Percentiles rank a stretch among this genome's conserved stretches.
These are phyloP conservation scores for Phaffomyces opuntiae DNA, from an alignment of 805 yeast species.

Conservation along the genomic window DNA sequence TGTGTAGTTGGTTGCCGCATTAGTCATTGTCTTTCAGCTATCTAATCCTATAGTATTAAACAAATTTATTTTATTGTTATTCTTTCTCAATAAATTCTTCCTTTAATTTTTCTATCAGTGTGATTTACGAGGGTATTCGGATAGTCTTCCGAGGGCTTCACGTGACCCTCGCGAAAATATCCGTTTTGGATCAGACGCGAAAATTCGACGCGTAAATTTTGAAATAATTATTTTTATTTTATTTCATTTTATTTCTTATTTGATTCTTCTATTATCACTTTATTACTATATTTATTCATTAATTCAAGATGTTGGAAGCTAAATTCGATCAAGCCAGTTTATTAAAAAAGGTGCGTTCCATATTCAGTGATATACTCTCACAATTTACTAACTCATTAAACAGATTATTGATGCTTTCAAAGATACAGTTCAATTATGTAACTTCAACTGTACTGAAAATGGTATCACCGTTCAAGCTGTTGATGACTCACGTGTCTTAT, in stretches of 20 bases:
- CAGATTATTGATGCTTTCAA: constrained; percentile 85
- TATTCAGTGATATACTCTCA: no score
- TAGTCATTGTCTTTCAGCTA: not conserved
- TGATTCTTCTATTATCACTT: not conserved
- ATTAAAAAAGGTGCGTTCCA: constrained; percentile 59
- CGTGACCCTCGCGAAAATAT: no score
- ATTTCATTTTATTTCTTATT: not conserved
- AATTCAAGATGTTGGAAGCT: constrained; percentile 78
- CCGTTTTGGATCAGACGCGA: no score
- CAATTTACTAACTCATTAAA: constrained; percentile 3
- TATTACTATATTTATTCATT: not conserved
- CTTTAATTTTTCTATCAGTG: no score
- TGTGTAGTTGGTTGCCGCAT: not conserved
- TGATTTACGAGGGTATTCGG: no score
- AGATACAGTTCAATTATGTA: constrained; percentile 91
- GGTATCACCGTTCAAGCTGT: constrained; percentile 97
- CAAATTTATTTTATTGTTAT: no score
- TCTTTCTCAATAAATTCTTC: not conserved
- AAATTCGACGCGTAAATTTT: no score
- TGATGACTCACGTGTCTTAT: constrained; percentile 91
- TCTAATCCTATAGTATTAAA: not conserved
- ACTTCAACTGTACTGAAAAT: constrained; percentile 91
- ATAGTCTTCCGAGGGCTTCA: no score
- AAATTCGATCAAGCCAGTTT: constrained; percentile 89
- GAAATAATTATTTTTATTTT: not conserved